Conservation (phyloP, 1,284 basidiomycete species). For the Sporisorium reilianum region DNA sequence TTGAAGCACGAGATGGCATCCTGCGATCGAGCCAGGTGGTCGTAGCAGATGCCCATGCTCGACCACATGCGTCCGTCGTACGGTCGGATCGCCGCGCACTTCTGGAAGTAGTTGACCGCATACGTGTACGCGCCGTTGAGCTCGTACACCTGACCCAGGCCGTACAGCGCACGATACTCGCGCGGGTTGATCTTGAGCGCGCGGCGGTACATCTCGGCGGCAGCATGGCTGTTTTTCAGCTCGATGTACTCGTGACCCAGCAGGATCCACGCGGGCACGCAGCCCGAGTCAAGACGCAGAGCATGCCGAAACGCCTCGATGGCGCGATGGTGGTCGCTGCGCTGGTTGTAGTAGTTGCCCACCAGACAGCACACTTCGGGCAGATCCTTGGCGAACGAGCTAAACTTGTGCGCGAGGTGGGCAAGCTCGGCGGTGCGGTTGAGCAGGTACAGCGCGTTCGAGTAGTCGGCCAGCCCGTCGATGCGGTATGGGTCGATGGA, state of each 20-base stretch:
- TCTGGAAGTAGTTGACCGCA: constrained; percentile 95
- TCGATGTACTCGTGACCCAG: constrained; percentile 99
- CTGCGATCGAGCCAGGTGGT: constrained; percentile 76
- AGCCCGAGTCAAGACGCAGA: constrained; percentile 91
- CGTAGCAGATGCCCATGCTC: constrained; percentile 92
- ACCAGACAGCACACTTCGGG: constrained; percentile 88
- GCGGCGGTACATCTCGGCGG: constrained; percentile 95
- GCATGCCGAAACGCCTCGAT: constrained; percentile 95
- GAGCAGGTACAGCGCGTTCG: constrained; percentile 95
- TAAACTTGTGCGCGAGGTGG: constrained; percentile 80
- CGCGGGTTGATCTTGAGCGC: constrained; percentile 96
- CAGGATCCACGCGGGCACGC: constrained; percentile 97
- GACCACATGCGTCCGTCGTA: constrained; percentile 98
- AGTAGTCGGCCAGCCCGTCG: constrained; percentile 95
- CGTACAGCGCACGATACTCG: constrained; percentile 94
- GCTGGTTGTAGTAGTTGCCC: constrained; percentile 94
- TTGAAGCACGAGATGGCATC: constrained; percentile 66
- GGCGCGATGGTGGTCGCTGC: constrained; percentile 93
- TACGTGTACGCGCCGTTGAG: constrained; percentile 95
- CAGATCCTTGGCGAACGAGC: constrained; percentile 57
- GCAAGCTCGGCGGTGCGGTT: constrained; percentile 89
- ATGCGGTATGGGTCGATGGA: constrained; percentile 85
- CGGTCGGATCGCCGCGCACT: constrained; percentile 89
- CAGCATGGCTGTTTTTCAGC: constrained; percentile 98
- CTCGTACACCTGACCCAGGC: constrained; percentile 97